Evolutionary conservation across 2,329 filamentous ascomycete genomes (phyloP).

Genomic region (Ilyonectria mors-panacis): DNA sequence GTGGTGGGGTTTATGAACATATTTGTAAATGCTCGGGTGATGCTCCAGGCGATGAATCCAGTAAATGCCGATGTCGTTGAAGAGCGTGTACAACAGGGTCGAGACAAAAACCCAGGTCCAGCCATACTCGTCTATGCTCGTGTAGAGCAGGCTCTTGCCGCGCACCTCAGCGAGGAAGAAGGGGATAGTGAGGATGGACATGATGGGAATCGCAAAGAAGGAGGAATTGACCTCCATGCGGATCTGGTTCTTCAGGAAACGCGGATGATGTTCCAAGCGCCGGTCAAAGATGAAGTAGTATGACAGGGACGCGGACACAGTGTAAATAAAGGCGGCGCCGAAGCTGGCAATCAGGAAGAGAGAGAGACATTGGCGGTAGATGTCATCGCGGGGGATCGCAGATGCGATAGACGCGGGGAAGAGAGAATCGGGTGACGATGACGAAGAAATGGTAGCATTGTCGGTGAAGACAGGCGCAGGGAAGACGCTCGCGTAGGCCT

Average conservation of each 20-base stretch:
- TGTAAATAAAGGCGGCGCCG: conserved; percentile 67
- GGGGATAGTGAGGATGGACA: conserved; percentile 61
- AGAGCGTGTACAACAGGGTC: conserved; percentile 59
- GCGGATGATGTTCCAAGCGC: conserved; percentile 62
- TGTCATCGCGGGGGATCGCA: conserved; percentile 58
- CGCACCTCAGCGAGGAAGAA: conserved; percentile 64
- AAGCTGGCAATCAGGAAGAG: conserved; percentile 57
- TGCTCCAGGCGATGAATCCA: conserved; percentile 64
- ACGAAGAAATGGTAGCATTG: conserved; percentile 24
- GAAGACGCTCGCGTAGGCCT: conserved; percentile 57
- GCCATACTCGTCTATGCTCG: conserved; percentile 56
- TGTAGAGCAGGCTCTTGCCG: conserved; percentile 61
- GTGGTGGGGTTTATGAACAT: conserved; percentile 64
- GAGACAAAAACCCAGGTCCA: conserved; percentile 58
- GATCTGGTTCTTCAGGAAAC: conserved; percentile 64
- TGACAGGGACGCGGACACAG: conserved; percentile 77
- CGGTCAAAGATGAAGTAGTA: conserved; percentile 77
- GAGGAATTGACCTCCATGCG: conserved; percentile 61
- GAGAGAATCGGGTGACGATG: conserved; percentile 31
- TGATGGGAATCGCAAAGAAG: conserved; percentile 59
- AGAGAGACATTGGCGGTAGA: conserved; percentile 57
- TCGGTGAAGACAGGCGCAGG: conserved; percentile 43
- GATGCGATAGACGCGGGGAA: conserved; percentile 46
- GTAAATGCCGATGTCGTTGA: conserved; percentile 63
- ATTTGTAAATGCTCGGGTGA: conserved; percentile 63